These are phyloP conservation scores for Leccinum cinnamomeum DNA, from an alignment of 1,284 basidiomycete genomes.

Conservation along the genomic window DNA sequence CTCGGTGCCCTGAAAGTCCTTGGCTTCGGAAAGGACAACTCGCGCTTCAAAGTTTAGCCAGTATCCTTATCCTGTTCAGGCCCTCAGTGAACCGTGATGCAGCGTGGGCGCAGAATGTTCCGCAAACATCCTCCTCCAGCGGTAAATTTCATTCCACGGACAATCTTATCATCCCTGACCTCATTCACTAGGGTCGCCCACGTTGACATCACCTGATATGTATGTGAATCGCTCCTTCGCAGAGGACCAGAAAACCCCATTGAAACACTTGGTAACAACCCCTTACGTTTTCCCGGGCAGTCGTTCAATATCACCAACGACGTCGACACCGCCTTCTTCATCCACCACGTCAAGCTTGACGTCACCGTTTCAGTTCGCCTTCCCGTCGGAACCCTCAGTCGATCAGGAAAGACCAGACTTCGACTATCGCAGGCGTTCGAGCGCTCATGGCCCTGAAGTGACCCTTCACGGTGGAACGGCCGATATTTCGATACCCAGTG, in stretches of 20 bases:
- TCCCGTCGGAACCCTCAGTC: conserved; percentile 51
- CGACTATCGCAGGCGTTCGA: conserved; percentile 60
- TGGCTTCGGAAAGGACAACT: conserved; percentile 64
- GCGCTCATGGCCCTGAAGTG: conserved; percentile 53
- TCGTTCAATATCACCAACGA: conserved; percentile 71
- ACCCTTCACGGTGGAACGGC: conserved; percentile 70
- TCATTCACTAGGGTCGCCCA: conserved; percentile 56
- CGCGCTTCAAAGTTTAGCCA: conserved; percentile 51
- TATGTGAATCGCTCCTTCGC: conserved; percentile 52
- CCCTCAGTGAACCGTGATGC: conserved; percentile 47
- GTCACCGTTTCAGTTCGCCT: conserved; percentile 63
- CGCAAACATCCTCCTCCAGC: conserved; percentile 44
- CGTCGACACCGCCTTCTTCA: conserved; percentile 64
- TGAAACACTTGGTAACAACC: conserved; percentile 55
- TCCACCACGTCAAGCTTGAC: conserved; percentile 59
- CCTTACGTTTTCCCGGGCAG: conserved; percentile 66
- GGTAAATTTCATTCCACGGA: conserved; percentile 45
- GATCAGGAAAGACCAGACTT: conserved; percentile 60
- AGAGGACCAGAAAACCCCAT: conserved; percentile 61
- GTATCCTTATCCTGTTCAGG: conserved; percentile 54
- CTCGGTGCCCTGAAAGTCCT: conserved; percentile 46
- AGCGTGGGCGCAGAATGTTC: conserved; percentile 50
- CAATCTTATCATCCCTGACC: conserved; percentile 52
- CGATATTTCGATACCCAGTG: conserved; percentile 58
- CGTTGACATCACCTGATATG: conserved; percentile 57